Percentiles rank a stretch among this genome's conserved stretches.
Conservation (phyloP, 2,329 filamentous ascomycete genomes). For the Cordyceps fumosorosea region DNA sequence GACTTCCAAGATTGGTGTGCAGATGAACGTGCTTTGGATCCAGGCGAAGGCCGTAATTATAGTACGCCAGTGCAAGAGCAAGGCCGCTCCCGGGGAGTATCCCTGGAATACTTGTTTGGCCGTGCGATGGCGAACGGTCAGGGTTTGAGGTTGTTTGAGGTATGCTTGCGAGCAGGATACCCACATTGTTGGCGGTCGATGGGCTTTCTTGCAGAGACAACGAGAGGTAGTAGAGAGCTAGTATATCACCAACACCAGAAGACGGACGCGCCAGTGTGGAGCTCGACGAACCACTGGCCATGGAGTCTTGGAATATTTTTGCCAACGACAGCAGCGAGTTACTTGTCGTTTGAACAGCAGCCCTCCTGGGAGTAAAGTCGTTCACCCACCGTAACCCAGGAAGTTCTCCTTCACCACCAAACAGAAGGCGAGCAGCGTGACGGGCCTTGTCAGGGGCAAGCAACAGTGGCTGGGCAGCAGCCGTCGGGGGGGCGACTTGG, state of each 20-base stretch:
- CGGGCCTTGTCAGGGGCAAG: slow-evolving; percentile 78
- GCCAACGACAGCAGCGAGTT: slow-evolving; percentile 91
- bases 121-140: slow-evolving; percentile 12
- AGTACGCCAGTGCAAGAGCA: slow-evolving; percentile 83
- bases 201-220: slow-evolving; percentile 91
- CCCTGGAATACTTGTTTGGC: slow-evolving; percentile 57
- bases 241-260: slow-evolving; percentile 80
- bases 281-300: slow-evolving; percentile 64
- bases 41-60: slow-evolving; percentile 84
- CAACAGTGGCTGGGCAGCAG: slow-evolving; percentile 53
- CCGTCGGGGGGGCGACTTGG: slow-evolving; percentile 22
- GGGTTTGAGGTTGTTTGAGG: slow-evolving; percentile 53
- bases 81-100: slow-evolving; percentile 81
- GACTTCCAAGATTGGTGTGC: slow-evolving; percentile 90
- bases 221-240: slow-evolving; percentile 92
- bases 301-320: slow-evolving; percentile 95
- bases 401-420: slow-evolving; percentile 65
- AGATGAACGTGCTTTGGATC: slow-evolving; percentile 89
- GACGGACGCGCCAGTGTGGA: slow-evolving; percentile 52
- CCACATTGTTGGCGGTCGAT: slow-evolving; percentile 96
- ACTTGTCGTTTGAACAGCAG: slow-evolving; percentile 86
- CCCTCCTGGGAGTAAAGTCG: slow-evolving; percentile 64
- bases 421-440: slow-evolving; percentile 75
- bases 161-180: slow-evolving; percentile 90
- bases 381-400: slow-evolving; percentile 71